A percentile compares a stretch with the other conserved stretches of the same genome.
Conservation (phyloP, 2,329 filamentous ascomycete species). For the Fusarium devonianum region DNA sequence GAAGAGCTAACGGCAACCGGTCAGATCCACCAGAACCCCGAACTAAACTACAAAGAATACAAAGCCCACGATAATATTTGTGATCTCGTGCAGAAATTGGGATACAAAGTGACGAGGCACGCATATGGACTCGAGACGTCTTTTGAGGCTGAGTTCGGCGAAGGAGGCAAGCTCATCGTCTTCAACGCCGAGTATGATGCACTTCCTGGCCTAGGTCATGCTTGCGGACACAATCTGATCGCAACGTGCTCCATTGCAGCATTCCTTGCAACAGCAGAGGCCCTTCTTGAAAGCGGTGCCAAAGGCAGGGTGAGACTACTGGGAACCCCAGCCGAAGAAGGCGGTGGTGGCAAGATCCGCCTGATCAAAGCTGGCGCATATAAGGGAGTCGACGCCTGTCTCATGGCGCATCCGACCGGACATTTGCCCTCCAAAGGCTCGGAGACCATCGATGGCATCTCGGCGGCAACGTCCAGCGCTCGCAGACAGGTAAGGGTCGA, state of each 20-base stretch:
- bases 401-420: conserved; percentile 42
- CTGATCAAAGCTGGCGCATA: conserved; percentile 55
- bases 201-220: conserved; percentile 58
- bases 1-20: too few relatives aligned
- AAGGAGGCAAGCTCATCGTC: conserved; percentile 48
- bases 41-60: conserved; percentile 52
- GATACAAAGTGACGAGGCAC: conserved; percentile 50
- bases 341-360: conserved; percentile 59
- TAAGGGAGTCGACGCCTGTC: conserved; percentile 42
- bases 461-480: conserved; percentile 55
- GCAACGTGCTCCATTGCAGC: conserved; percentile 56
- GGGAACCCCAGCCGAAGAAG: conserved; percentile 63
- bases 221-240: conserved; percentile 63
- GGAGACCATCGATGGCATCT: conserved; percentile 41
- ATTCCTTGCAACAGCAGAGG: conserved; percentile 39
- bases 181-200: conserved; percentile 55
- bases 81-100: conserved; percentile 44
- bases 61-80: conserved; percentile 52
- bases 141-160: conserved; percentile 51
- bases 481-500: conserved; percentile 59
- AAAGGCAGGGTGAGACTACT: conserved; percentile 45
- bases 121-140: conserved; percentile 54
- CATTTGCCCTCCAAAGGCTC: not conserved
- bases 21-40: conserved; percentile 53
- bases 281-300: conserved; percentile 3